These are phyloP conservation scores for Naematelia aurantialba DNA, from an alignment of 768 basidiomycete genomes.

Conservation along the genomic window DNA sequence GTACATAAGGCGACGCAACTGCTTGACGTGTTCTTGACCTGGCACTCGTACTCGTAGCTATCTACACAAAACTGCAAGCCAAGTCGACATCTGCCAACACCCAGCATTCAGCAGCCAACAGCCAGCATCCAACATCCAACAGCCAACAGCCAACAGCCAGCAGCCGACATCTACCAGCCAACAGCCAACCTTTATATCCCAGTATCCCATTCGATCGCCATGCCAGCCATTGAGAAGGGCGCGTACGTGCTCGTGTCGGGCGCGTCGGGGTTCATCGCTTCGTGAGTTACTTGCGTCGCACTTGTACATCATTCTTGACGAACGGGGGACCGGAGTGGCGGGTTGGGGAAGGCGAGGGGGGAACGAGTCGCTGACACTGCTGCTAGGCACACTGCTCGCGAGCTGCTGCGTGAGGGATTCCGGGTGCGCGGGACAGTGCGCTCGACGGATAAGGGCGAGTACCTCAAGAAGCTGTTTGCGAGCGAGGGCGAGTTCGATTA, in stretches of 20 bases:
- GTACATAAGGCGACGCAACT: too few species aligned
- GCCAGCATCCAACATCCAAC: too few species aligned
- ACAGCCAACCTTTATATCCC: too few species aligned
- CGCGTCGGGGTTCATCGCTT: conserved; percentile 8
- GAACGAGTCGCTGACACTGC: not conserved
- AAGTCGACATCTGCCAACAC: too few species aligned
- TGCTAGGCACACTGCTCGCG: conserved; percentile 1
- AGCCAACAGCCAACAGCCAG: too few species aligned
- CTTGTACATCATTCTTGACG: not conserved
- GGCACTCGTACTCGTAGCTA: too few species aligned
- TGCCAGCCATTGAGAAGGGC: conserved; percentile 9
- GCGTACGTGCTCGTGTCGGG: conserved; percentile 7
- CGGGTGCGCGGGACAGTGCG: conserved; percentile 10
- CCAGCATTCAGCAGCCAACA: too few species aligned
- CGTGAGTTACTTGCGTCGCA: not conserved
- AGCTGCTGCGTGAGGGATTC: conserved; percentile 5
- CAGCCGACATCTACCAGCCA: too few species aligned
- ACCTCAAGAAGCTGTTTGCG: conserved; percentile 9
- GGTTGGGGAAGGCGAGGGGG: not conserved
- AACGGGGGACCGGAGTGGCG: not conserved
- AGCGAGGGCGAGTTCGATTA: conserved; percentile 5
- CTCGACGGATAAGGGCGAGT: conserved; percentile 5
- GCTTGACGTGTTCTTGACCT: too few species aligned
- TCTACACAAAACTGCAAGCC: too few species aligned
- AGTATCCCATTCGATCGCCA: too few species aligned